Evolutionary conservation across 805 yeast species (phyloP), one percentile per base, ranked within the genome.

Genomic region (Candida andamanensis): DNA sequence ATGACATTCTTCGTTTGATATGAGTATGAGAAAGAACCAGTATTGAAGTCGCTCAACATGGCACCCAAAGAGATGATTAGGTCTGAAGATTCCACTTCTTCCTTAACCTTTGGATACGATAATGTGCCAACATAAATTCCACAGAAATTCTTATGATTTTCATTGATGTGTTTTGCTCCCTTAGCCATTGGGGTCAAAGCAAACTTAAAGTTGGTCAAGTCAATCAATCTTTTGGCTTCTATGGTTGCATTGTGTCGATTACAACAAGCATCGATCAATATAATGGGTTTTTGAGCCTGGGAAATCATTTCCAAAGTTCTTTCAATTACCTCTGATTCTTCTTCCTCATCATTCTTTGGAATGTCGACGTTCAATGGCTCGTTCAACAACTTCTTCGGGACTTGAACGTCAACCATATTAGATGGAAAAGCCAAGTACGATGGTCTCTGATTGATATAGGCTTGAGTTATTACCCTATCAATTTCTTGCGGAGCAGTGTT

Each of bases 171-270:
- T 17, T 36, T 41, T 16, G 76, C 68, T 39, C 86, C 81, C 61
- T 85, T 85, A 61, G 95, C 95, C 92, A 85, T 83, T 48, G 95
- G 95, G 33, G 95, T 85, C 35, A 80, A 80, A 59, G 76, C 85
- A 29, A 81, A 80, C 28, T 92, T 90, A 77, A 78, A 84, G 56
- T 80, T 76, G 30, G 94, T 82, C 37, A 63, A 55, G 35, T 74
- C 72, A 30, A 80, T 79, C 53, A 85, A 70, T 46, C 69, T 60
- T 40, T 61, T 65, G 39, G 83, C 80, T 58, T 79, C 85, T n/a
- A 58, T 58, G 51, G 69, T 70, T 43, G 79, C 82, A 44, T 69
- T 66, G 62, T 85, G 94, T 63, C 95, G 74, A 29, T 80, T 64
- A 39, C 89, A 85, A 71, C 95, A 85, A 28, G 95, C 95, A 64